Conservation (phyloP, 305 asterid genomes). For the Solanum hybrid region DNA sequence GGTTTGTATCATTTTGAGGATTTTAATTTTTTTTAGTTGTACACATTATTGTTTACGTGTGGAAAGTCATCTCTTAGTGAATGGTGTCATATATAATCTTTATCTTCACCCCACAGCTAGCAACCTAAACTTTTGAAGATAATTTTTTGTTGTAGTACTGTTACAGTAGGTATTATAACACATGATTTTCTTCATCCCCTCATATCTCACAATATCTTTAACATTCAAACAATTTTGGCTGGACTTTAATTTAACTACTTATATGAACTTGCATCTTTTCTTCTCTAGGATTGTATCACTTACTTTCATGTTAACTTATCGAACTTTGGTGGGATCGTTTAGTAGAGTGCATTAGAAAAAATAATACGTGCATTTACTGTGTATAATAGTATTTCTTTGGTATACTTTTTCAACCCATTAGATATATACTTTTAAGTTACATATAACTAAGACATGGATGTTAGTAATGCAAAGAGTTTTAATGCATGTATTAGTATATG, state of each 20-base stretch:
- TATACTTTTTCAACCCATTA: background rate
- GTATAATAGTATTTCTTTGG: background rate
- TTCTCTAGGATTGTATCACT: background rate
- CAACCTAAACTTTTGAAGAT: background rate
- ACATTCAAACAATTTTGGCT: background rate
- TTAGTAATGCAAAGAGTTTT: background rate
- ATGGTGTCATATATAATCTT: background rate
- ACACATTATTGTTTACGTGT: background rate
- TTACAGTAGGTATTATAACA: background rate
- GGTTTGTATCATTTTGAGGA: background rate
- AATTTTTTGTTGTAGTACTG: background rate
- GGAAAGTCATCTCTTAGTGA: background rate
- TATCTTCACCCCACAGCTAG: background rate
- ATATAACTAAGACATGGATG: background rate
- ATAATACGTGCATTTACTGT: background rate
- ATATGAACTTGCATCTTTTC: background rate
- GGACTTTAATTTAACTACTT: background rate
- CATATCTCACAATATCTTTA: background rate
- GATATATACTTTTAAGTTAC: background rate
- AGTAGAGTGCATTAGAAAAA: background rate
- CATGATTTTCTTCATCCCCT: background rate
- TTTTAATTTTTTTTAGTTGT: background rate
- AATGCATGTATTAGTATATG: background rate
- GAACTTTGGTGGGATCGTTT: background rate
- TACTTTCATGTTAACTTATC: no score